These are phyloP conservation scores for Didymella lethalis DNA, from an alignment of 2,329 filamentous ascomycete genomes.

Conservation along the genomic window DNA sequence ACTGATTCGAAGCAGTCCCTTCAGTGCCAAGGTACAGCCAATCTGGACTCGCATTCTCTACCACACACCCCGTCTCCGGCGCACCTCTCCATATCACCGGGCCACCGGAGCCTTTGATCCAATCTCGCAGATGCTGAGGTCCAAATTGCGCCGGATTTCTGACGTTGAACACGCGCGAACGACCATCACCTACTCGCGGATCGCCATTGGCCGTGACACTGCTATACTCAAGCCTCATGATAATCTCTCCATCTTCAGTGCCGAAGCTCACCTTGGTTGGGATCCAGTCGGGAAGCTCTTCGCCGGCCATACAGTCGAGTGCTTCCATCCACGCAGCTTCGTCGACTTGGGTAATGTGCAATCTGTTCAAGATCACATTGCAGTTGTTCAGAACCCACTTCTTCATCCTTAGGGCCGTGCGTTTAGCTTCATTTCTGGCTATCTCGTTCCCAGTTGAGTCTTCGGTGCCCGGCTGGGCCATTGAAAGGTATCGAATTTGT, in stretches of 20 bases:
- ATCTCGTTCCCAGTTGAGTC: too few species aligned
- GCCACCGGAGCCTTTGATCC: neutral
- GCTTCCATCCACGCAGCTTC: slow-evolving; percentile 11
- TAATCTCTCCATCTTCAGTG: slow-evolving; percentile 11
- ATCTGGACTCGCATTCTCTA: neutral
- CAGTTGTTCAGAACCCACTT: slow-evolving; percentile 1
- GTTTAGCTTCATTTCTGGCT: neutral
- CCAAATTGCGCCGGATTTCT: slow-evolving; percentile 8
- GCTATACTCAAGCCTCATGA: slow-evolving; percentile 13
- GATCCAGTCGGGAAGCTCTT: slow-evolving; percentile 11
- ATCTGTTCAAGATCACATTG: neutral
- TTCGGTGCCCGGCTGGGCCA: neutral
- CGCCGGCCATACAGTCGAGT: slow-evolving; percentile 18
- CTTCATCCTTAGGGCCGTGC: neutral
- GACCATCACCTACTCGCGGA: neutral
- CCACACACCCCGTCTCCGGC: neutral
- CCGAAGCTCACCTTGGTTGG: slow-evolving; percentile 12
- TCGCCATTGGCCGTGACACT: neutral
- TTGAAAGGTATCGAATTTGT: slow-evolving; percentile 5
- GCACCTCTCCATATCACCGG: neutral
- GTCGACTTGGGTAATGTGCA: slow-evolving; percentile 8
- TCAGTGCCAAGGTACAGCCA: neutral
- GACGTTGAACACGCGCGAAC: neutral
- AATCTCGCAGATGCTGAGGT: slow-evolving; percentile 6
- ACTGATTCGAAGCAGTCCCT: too few species aligned